Conservation (phyloP, 106 monocot species). For the Narthecium ossifragum region DNA sequence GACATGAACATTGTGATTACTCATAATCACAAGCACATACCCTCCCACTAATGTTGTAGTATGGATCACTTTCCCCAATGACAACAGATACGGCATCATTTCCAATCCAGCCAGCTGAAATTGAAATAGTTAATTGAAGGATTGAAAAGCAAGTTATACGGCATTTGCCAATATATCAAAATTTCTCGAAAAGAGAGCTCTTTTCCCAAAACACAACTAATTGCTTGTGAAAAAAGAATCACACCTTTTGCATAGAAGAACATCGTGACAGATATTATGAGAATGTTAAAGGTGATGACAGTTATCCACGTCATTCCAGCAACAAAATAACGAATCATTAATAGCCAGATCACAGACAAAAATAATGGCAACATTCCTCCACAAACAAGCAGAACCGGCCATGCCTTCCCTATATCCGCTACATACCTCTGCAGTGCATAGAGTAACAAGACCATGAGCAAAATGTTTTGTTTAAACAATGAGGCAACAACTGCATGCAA, state of each 20-base stretch:
- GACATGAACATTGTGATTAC: too few species aligned
- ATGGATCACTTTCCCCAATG: conserved; percentile 91
- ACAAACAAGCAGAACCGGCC: conserved; percentile 97
- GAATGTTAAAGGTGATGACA: conserved; percentile 71
- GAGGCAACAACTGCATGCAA: neutral
- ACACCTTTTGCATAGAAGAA: conserved; percentile 91
- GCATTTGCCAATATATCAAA: too few species aligned
- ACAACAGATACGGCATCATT: conserved; percentile 88
- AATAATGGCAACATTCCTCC: conserved; percentile 92
- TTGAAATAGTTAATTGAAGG: neutral
- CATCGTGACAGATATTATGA: conserved; percentile 90
- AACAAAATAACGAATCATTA: conserved; percentile 95
- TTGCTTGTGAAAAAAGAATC: neutral
- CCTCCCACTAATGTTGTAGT: conserved; percentile 63
- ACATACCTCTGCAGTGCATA: conserved; percentile 81
- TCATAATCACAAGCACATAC: conserved; percentile 39
- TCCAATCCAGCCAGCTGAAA: conserved; percentile 98
- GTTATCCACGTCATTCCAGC: conserved; percentile 98
- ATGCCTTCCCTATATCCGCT: conserved; percentile 93
- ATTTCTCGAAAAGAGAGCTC: too few species aligned
- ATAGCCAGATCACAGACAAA: conserved; percentile 81
- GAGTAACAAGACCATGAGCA: neutral
- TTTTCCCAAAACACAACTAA: neutral
- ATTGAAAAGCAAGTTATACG: too few species aligned
- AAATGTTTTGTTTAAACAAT: neutral